phyloP scores from a whole-genome alignment of 2,329 filamentous ascomycete species.

The Neobulgaria alba region DNA sequence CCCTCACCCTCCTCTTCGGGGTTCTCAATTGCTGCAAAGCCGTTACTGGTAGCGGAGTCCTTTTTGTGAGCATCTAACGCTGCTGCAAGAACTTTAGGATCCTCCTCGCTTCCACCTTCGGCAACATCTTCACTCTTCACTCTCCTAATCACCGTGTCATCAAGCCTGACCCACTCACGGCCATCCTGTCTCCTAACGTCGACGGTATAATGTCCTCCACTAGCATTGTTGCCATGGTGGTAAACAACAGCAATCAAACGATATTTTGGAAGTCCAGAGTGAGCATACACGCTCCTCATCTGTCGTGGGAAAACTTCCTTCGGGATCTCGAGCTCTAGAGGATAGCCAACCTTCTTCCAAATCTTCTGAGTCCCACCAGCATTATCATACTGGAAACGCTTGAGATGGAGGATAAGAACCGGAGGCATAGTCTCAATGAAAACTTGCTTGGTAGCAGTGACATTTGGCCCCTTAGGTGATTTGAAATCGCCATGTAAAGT shows the following conservation, averaged over 20 bases:
- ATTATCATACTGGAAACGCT: slow-evolving; percentile 93
- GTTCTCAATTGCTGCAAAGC: slow-evolving; percentile 58
- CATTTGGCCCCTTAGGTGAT: slow-evolving; percentile 66
- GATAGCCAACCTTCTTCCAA: slow-evolving; percentile 96
- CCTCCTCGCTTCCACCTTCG: slow-evolving; percentile 74
- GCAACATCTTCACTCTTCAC: slow-evolving; percentile 84
- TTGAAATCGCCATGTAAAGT: slow-evolving; percentile 78
- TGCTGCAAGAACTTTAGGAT: slow-evolving; percentile 57
- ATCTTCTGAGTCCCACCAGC: slow-evolving; percentile 89
- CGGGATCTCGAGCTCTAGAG: slow-evolving; percentile 87
- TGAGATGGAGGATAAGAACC: slow-evolving; percentile 88
- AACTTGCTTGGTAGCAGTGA: slow-evolving; percentile 82
- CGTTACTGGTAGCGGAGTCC: slow-evolving; percentile 51
- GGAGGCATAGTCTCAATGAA: slow-evolving; percentile 88
- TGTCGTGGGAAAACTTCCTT: slow-evolving; percentile 77
- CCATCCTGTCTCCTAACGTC: slow-evolving; percentile 91
- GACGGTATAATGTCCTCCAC: slow-evolving; percentile 95
- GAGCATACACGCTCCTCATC: slow-evolving; percentile 54
- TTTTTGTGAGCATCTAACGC: slow-evolving; percentile 60
- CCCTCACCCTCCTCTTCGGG: slow-evolving; percentile 63
- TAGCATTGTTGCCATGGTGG: slow-evolving; percentile 94
- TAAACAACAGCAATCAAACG: slow-evolving; percentile 86
- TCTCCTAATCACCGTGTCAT: slow-evolving; percentile 83
- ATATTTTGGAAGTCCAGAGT: slow-evolving; percentile 71
- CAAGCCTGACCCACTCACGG: slow-evolving; percentile 91